Evolutionary conservation across 2,329 filamentous ascomycete species (phyloP).

Genomic region (Fusarium beomiforme): DNA sequence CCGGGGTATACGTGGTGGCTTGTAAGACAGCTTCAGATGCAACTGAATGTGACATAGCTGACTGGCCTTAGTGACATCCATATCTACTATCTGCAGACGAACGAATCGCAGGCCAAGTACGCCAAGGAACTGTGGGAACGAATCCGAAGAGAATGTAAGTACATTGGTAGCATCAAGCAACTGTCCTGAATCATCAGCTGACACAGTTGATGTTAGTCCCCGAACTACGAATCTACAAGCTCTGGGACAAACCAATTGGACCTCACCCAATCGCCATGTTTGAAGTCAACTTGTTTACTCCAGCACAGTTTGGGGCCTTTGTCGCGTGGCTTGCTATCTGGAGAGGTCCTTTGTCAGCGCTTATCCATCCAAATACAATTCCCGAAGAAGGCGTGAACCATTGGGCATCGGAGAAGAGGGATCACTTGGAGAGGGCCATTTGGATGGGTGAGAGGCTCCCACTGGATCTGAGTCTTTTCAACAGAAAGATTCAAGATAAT

Average conservation of each 20-base stretch:
- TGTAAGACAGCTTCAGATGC: conserved; percentile 60
- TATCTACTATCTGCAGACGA: conserved; percentile 80
- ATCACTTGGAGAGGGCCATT: conserved; percentile 75
- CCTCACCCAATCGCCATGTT: conserved; percentile 91
- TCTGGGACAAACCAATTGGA: conserved; percentile 82
- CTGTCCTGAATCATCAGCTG: background rate
- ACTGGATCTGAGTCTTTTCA: conserved; percentile 56
- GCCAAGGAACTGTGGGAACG: conserved; percentile 80
- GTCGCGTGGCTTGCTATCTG: conserved; percentile 86
- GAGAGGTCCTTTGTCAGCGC: conserved; percentile 79
- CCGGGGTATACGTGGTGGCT: conserved; percentile 74
- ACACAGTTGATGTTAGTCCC: conserved; percentile 66
- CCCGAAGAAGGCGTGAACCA: conserved; percentile 48
- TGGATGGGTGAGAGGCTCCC: conserved; percentile 78
- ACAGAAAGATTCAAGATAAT: background rate
- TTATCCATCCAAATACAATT: conserved; percentile 87
- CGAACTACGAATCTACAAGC: conserved; percentile 81
- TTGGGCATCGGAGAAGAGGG: conserved; percentile 53
- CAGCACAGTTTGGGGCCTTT: conserved; percentile 89
- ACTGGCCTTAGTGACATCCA: conserved; percentile 72
- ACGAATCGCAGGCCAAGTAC: conserved; percentile 70
- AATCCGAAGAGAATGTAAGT: conserved; percentile 80
- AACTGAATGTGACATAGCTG: background rate
- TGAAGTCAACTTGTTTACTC: conserved; percentile 88
- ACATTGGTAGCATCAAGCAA: no score